A percentile compares a stretch with the other conserved stretches of the same genome.
Conservation (phyloP, 805 yeast genomes). For the Saturnispora bothae region DNA sequence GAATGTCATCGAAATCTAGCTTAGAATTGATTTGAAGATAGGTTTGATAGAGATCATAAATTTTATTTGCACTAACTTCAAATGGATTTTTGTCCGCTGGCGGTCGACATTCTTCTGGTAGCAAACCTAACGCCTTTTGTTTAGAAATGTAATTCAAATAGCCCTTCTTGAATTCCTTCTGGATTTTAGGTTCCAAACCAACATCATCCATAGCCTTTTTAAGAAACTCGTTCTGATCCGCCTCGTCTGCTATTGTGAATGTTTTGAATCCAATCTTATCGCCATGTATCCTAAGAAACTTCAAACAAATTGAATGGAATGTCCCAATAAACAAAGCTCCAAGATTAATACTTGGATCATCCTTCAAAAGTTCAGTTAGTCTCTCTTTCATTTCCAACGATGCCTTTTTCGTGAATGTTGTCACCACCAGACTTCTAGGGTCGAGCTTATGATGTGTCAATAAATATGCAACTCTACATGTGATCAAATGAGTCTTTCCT, state of each 20-base stretch:
- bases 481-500: conserved; percentile 75
- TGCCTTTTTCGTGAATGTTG: conserved; percentile 91
- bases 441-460: conserved; percentile 38
- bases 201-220: conserved; percentile 15
- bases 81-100: conserved; percentile 1
- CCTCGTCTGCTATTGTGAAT: conserved; percentile 53
- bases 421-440: conserved; percentile 63
- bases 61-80: conserved; percentile 9
- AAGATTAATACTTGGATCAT: conserved; percentile 23
- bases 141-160: conserved; percentile 38
- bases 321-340: conserved; percentile 65
- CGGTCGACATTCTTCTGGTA: conserved; percentile 27
- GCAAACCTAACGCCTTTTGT: conserved; percentile 43
- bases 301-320: conserved; percentile 73
- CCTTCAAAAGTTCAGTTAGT: conserved; percentile 29
- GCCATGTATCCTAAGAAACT: conserved; percentile 50
- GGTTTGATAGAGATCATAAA: conserved; percentile 46
- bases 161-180: conserved; percentile 9
- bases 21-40: conserved; percentile 32
- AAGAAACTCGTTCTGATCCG: conserved; percentile 43
- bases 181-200: conserved; percentile 6
- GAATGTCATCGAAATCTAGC: conserved; percentile 78
- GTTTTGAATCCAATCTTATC: conserved; percentile 31
- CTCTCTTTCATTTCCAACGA: conserved; percentile 76
- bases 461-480: conserved; percentile 67